Percentiles rank a stretch among this genome's conserved stretches.
These are phyloP conservation scores for Rhodotorula taiwanensis DNA, from an alignment of 768 basidiomycete species.

Conservation along the genomic window DNA sequence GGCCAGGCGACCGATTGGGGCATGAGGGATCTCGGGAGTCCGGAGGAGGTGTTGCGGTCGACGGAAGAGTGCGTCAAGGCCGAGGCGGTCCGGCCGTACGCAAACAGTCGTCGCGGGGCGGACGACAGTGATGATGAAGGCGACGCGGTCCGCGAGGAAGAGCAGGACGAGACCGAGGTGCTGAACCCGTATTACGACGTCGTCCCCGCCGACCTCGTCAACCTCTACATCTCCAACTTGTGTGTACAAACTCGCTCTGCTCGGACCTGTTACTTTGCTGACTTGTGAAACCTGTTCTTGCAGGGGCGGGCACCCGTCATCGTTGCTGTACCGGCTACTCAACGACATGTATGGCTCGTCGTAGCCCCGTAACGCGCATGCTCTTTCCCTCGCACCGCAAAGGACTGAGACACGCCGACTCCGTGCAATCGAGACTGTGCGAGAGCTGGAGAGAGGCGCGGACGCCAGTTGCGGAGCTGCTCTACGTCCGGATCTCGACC, in stretches of 20 bases:
- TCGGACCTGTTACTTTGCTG: neutral
- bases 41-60: slow-evolving; percentile 42
- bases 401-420: too few species aligned
- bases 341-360: slow-evolving; percentile 32
- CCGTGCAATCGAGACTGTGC: too few species aligned
- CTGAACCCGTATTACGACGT: slow-evolving; percentile 96
- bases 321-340: slow-evolving; percentile 67
- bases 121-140: too few species aligned
- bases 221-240: slow-evolving; percentile 96
- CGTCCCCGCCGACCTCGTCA: slow-evolving; percentile 81
- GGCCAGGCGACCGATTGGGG: slow-evolving; percentile 64
- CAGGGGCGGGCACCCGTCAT: slow-evolving; percentile 93
- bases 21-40: slow-evolving; percentile 63
- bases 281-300: neutral
- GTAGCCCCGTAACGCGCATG: neutral
- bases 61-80: slow-evolving; percentile 43
- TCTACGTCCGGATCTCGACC: slow-evolving; percentile 25
- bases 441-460: too few species aligned
- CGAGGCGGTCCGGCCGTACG: neutral
- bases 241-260: slow-evolving; percentile 50
- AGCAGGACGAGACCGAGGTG: slow-evolving; percentile 78
- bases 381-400: neutral
- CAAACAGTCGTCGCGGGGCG: too few species aligned
- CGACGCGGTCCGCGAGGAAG: slow-evolving; percentile 12
- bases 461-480: too few species aligned